Percentiles rank a stretch among this genome's conserved stretches.
Conservation (phyloP, 208 protist genomes). For the Acanthamoeba quina region DNA sequence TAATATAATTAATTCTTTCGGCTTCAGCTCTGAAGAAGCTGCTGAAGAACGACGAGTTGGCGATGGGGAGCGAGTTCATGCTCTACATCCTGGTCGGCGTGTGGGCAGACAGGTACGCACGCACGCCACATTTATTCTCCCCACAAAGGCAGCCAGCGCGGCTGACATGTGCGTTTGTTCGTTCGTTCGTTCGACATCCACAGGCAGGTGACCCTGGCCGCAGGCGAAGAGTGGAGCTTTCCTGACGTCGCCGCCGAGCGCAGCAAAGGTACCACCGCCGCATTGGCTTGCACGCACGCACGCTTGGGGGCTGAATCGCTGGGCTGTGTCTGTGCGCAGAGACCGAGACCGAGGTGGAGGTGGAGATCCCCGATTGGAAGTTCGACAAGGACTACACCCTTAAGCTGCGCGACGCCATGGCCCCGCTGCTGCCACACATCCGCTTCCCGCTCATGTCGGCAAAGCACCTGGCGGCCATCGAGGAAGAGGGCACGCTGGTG, state of each 20-base stretch:
- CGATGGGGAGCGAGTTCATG: not conserved
- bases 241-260: not conserved
- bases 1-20: not conserved
- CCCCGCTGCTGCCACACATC: not conserved
- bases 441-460: not conserved
- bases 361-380: constrained; percentile 15
- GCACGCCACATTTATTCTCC: not conserved
- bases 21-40: not conserved
- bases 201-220: constrained; percentile 6
- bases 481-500: not conserved
- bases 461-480: not conserved
- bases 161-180: not conserved
- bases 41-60: not conserved
- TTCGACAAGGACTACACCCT: not conserved
- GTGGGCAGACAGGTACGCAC: not conserved
- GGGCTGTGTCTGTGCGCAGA: no score
- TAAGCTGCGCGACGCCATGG: not conserved
- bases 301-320: not conserved
- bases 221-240: constrained; percentile 11
- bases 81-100: constrained; percentile 12
- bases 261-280: not conserved
- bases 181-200: no score
- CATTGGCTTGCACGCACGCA: not conserved
- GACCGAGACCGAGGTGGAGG: not conserved
- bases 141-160: no score